Conservation (phyloP, 306 rosid species). For the Sesbania bispinosa region DNA sequence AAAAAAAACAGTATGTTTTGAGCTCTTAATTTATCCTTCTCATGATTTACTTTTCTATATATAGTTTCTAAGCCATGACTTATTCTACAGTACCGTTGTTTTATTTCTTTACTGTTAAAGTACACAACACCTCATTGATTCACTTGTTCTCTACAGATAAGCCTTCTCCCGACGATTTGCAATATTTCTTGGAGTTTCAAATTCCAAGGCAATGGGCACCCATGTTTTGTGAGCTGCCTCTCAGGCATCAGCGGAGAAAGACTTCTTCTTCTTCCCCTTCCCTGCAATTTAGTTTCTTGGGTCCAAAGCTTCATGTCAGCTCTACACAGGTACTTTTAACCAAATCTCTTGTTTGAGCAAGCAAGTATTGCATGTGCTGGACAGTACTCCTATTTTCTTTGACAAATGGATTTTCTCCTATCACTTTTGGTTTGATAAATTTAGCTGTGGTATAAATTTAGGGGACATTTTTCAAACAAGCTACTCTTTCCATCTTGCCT, state of each 20-base stretch:
- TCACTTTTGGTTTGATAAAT: too few species aligned
- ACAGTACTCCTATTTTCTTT: not conserved
- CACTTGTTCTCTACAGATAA: constrained; percentile 56
- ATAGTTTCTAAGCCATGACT: not conserved
- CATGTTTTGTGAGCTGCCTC: constrained; percentile 90
- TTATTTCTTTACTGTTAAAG: not conserved
- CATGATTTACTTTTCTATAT: not conserved
- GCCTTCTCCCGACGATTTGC: constrained; percentile 79
- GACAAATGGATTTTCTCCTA: too few species aligned
- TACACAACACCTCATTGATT: constrained; percentile 18
- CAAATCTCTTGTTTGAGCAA: constrained; percentile 17
- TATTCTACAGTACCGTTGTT: constrained; percentile 1
- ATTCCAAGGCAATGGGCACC: constrained; percentile 99
- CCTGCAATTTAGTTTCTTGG: constrained; percentile 74
- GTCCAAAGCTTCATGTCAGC: constrained; percentile 63
- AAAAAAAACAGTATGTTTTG: constrained; percentile 5
- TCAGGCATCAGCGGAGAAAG: constrained; percentile 69
- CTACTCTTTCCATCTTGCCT: too few species aligned
- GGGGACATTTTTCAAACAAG: too few species aligned
- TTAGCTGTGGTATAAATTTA: too few species aligned
- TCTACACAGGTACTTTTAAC: constrained; percentile 61
- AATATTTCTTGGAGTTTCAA: constrained; percentile 92
- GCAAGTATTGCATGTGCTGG: constrained; percentile 6
- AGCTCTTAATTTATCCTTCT: not conserved
- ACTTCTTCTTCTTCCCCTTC: constrained; percentile 59